Base-by-base conservation (phyloP, 2,329 filamentous ascomycete genomes). In the Fusarium sp. region DNA sequence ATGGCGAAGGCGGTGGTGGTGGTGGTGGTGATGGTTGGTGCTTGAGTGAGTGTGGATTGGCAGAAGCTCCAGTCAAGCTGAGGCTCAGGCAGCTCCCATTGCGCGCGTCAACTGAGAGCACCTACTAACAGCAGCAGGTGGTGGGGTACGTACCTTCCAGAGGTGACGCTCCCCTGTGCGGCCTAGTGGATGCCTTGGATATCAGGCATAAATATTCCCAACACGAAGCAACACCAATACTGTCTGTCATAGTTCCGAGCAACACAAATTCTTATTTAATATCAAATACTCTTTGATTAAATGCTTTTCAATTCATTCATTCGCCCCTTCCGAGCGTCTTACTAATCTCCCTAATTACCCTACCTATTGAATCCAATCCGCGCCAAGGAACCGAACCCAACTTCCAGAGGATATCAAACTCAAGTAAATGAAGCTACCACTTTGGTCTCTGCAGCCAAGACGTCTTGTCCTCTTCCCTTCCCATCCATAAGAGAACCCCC, bases 31-130 rank as follows among this genome's bases (percentile, higher is more conserved):
- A 51, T 56, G 38, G 49, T 31, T 42, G 51, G 68, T 61, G 38
- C 44, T 33, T 58, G 68, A 61, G 57, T 58, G 68, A 61, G 57
- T 60, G 64, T 66, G 67, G 61, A 54, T 63, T 59, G 55, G 61
- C 62, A 64, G 69, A 56, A 75, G 70, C 69, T 72, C 70, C 70
- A 42, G 70, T 67, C 65, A 70, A 67, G 66, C 59, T 69, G 57
- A 66, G 76, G 75, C 77, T 79, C 80, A 82, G 81, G 81, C 81
- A 82, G 80, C 81, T 82, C 76, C 75, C 70, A 73, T 76, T 76
- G 79, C 80, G 80, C 79, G 80, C 79, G 80, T 81, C 79, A 81
- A 75, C 73, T 71, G 34, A 58, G 58, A 51, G 38, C 31, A 36
- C 42, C 13, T 20, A 6, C 40, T 31, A 7, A 20, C 50, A 56